These are phyloP conservation scores for Rosa persica DNA, from an alignment of 306 rosid species.

Conservation along the genomic window DNA sequence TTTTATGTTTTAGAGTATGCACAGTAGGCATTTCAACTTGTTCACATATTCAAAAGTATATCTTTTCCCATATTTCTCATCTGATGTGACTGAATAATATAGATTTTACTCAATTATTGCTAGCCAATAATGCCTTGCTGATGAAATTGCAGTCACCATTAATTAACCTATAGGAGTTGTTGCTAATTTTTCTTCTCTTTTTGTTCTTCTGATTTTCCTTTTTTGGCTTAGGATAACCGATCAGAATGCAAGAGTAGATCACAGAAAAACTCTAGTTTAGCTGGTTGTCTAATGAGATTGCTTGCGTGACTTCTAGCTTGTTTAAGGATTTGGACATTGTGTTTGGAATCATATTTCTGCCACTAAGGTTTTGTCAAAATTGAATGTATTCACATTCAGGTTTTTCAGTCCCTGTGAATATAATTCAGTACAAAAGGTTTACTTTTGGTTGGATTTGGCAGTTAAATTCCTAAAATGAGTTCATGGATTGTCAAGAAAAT, in stretches of 20 bases:
- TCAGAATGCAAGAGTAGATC: neutral
- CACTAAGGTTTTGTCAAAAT: neutral
- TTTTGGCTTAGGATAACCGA: neutral
- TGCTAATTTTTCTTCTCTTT: neutral
- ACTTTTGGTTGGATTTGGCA: neutral
- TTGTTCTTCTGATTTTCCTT: neutral
- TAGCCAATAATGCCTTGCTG: neutral
- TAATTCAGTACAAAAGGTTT: neutral
- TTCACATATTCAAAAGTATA: neutral
- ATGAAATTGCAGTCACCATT: neutral
- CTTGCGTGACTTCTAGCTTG: constrained; percentile 4
- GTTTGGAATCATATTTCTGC: neutral
- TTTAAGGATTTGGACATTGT: neutral
- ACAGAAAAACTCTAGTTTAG: neutral
- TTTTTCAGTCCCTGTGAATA: neutral
- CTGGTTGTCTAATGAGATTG: neutral
- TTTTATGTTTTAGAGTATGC: neutral
- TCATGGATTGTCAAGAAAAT: neutral
- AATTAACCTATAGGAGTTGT: neutral
- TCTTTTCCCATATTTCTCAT: neutral
- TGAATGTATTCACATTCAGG: neutral
- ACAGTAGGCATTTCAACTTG: neutral
- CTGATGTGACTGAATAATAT: neutral
- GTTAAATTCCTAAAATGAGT: neutral
- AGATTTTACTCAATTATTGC: neutral